These are phyloP conservation scores for Pterulicium gracile DNA, from an alignment of 1,284 basidiomycete species.

Conservation along the genomic window DNA sequence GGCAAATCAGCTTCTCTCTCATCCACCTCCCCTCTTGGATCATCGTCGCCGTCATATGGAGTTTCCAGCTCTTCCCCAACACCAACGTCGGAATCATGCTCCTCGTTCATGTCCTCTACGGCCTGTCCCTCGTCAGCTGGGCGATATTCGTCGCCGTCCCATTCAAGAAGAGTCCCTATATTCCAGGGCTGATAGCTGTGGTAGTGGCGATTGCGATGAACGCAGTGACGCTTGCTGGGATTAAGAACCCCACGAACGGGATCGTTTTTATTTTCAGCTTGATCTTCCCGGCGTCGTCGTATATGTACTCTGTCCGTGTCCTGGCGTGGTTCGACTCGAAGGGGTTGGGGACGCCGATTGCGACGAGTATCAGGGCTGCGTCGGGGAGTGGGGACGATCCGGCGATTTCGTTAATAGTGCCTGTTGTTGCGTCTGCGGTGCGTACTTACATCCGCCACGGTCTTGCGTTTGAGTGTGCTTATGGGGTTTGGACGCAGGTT, in stretches of 20 bases:
- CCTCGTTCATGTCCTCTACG: constrained; percentile 55
- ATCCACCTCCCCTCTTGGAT: constrained; percentile 60
- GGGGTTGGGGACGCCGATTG: not conserved
- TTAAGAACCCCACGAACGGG: constrained; percentile 25
- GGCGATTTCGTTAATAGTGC: constrained; percentile 22
- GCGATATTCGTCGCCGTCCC: constrained; percentile 59
- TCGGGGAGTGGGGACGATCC: not conserved
- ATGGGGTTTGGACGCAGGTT: constrained; percentile 29
- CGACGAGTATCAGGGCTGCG: no score
- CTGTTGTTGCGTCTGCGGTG: constrained; percentile 53
- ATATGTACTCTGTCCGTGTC: constrained; percentile 59
- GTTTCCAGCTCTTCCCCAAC: constrained; percentile 48
- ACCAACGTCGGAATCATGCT: constrained; percentile 55
- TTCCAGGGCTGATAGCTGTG: constrained; percentile 59
- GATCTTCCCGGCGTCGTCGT: constrained; percentile 67
- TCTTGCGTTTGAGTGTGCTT: not conserved
- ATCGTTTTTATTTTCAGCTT: constrained; percentile 33
- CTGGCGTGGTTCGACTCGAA: constrained; percentile 38
- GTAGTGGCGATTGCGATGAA: constrained; percentile 48
- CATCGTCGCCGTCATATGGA: constrained; percentile 52
- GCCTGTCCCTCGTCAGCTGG: constrained; percentile 60
- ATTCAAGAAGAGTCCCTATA: constrained; percentile 63
- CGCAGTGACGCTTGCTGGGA: constrained; percentile 55
- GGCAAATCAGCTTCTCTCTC: constrained; percentile 43
- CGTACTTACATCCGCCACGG: constrained; percentile 18